These are phyloP conservation scores for Thielaviopsis euricoi DNA, from an alignment of 2,329 filamentous ascomycete species.

Conservation along the genomic window DNA sequence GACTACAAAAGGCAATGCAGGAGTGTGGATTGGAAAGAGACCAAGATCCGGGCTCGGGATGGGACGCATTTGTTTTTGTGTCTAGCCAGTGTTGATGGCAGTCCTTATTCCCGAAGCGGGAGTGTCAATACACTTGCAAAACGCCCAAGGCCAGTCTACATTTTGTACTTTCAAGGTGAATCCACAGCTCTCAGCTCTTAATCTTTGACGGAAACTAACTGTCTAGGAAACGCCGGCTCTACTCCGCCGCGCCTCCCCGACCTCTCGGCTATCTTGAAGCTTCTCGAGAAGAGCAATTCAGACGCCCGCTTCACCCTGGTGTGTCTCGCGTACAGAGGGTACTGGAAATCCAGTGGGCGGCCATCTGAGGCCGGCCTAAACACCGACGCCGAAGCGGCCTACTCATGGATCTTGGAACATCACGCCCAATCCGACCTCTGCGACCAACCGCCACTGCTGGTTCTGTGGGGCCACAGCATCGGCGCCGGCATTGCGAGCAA, in stretches of 20 bases:
- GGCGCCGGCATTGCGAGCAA: conserved; percentile 56
- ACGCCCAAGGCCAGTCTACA: conserved; percentile 23
- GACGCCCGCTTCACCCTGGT: conserved; percentile 29
- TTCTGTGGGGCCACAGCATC: conserved; percentile 66
- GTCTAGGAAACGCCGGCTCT: conserved; percentile 40
- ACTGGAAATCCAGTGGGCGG: conserved; percentile 60
- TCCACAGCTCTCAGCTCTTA: neutral
- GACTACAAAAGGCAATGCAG: conserved; percentile 44
- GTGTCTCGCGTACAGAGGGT: conserved; percentile 51
- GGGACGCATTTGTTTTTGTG: conserved; percentile 48
- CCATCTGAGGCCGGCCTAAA: conserved; percentile 56
- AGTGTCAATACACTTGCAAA: conserved; percentile 10
- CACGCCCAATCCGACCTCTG: conserved; percentile 18
- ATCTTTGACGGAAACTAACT: conserved; percentile 11
- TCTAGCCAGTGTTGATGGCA: conserved; percentile 28
- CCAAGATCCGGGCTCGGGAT: conserved; percentile 42
- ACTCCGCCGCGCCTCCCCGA: conserved; percentile 39
- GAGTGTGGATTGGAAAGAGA: conserved; percentile 51
- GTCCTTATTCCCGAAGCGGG: conserved; percentile 10
- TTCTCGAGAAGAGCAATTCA: conserved; percentile 23
- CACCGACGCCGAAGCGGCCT: conserved; percentile 46
- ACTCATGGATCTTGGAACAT: conserved; percentile 40
- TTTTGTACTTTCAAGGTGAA: conserved; percentile 40
- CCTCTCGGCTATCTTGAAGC: conserved; percentile 34
- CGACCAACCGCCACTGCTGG: conserved; percentile 22